Base-by-base conservation (phyloP, 2,329 filamentous ascomycete species). In the Apiospora malaysiana region DNA sequence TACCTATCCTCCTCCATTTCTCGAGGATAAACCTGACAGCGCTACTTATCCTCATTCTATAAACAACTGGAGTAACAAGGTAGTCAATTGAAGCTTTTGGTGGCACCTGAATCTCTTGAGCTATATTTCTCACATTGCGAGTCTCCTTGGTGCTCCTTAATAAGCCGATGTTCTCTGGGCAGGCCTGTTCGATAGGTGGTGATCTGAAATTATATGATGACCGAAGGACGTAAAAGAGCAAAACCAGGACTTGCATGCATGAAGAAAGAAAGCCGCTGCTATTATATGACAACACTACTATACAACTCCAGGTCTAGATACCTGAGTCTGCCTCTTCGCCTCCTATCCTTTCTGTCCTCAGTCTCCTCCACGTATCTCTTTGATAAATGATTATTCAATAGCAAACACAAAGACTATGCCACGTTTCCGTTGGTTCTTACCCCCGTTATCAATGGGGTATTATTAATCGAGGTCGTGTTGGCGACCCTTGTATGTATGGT, bases 31-130 rank as follows among this genome's bases (percentile, higher is more conserved):
- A 23, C 27, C 18, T 45, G 32, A 63, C 21, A 3, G 21, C 27
- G 56, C 32, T 63, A 40, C 56, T 63, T n/a, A n/a, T 40, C 56
- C 56, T 63, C 56, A 63, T 63, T 63, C 56, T 63, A 63, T 40
- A 40, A 37, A 37, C 32, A n/a, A 63, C 56, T 40, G 27, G 56
- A 40, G 51, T 59, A 21, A 59, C 51, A 37, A 37, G 18, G 27
- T 37, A 59, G 27, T 42, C 51, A 10, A 59, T 37, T 59, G 51
- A 18, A n/a, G 32, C 27, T 59, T 59, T 42, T 42, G 40, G 12
- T 59, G 51, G 51, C 27, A 27, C 21, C 27, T 59, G 16, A 37
- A 59, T 59, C 18, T 16, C 51, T 59, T n/a, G 51, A 21, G 27
- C 43, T 37, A 59, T n/a, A 59, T 37, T 37, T 59, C 18, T 32